A percentile compares a stretch with the other conserved stretches of the same genome.
These are phyloP conservation scores for Penicillium sp. DNA, from an alignment of 2,329 filamentous ascomycete genomes.

Conservation along the genomic window DNA sequence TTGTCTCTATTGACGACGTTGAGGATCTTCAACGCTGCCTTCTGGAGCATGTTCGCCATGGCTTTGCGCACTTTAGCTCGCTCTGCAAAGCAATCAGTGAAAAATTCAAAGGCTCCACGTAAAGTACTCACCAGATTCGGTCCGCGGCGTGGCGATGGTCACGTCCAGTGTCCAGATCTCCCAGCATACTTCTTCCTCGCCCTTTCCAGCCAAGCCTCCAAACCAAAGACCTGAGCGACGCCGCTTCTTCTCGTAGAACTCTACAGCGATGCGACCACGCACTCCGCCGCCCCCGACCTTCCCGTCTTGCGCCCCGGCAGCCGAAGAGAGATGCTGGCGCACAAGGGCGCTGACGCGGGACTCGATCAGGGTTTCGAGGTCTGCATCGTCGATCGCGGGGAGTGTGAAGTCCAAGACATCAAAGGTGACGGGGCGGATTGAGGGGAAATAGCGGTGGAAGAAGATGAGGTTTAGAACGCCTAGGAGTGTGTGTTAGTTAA, in stretches of 20 bases:
- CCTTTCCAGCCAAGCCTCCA: slow-evolving; percentile 49
- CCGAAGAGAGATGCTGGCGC: slow-evolving; percentile 64
- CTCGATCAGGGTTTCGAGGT: slow-evolving; percentile 90
- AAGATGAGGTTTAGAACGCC: slow-evolving; percentile 95
- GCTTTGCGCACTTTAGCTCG: slow-evolving; percentile 80
- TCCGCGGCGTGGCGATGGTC: slow-evolving; percentile 82
- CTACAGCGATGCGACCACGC: slow-evolving; percentile 73
- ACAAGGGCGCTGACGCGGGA: slow-evolving; percentile 74
- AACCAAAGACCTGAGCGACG: slow-evolving; percentile 73
- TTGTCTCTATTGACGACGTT: slow-evolving; percentile 82
- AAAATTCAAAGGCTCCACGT: neutral
- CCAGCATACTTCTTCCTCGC: slow-evolving; percentile 94
- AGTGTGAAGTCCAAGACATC: slow-evolving; percentile 88
- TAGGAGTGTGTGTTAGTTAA: slow-evolving; percentile 34
- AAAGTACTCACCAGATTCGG: slow-evolving; percentile 67
- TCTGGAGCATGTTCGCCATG: slow-evolving; percentile 84
- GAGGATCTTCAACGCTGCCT: slow-evolving; percentile 84
- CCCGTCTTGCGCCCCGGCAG: slow-evolving; percentile 48
- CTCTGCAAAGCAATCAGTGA: slow-evolving; percentile 50
- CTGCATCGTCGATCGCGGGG: slow-evolving; percentile 80
- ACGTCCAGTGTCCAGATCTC: slow-evolving; percentile 93
- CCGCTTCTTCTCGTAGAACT: slow-evolving; percentile 91
- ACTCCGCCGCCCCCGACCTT: slow-evolving; percentile 49
- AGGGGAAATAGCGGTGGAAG: slow-evolving; percentile 96
- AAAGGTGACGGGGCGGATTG: slow-evolving; percentile 72